These are phyloP conservation scores for Isatis tinctoria DNA, from an alignment of 345 rosid genomes.

Conservation along the genomic window DNA sequence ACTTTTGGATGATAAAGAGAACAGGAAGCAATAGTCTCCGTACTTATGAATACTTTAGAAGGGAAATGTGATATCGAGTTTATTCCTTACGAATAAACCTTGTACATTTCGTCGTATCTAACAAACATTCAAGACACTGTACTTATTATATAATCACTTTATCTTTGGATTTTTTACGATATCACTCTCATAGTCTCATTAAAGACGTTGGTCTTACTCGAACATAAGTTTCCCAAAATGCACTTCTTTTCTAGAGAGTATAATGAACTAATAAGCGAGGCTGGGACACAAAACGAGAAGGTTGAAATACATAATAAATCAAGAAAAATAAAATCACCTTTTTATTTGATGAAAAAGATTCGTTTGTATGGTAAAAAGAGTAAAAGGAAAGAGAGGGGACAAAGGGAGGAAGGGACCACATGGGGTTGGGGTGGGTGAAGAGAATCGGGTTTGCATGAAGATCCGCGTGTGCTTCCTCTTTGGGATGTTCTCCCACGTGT, in stretches of 20 bases:
- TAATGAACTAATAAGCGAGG: not conserved
- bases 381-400: conserved; percentile 18
- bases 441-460: conserved; percentile 32
- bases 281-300: not conserved
- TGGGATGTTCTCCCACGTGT: conserved; percentile 37
- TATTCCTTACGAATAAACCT: conserved; percentile 7
- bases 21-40: not conserved
- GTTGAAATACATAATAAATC: not conserved
- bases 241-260: not conserved
- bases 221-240: conserved; percentile 19
- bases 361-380: not conserved
- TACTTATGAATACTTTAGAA: not conserved
- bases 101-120: not conserved
- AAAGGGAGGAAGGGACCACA: conserved; percentile 29
- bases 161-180: not conserved
- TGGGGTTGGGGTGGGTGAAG: conserved; percentile 4
- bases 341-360: conserved; percentile 8
- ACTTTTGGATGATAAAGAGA: not conserved
- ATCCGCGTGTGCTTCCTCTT: conserved; percentile 43
- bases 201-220: not conserved
- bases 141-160: not conserved
- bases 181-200: not conserved
- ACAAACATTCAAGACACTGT: not conserved
- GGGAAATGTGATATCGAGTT: not conserved
- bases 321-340: not conserved